A percentile compares a stretch with the other conserved stretches of the same genome.
Evolutionary conservation across 805 yeast genomes (phyloP).

Genomic region (Jamesozyma lodderae): DNA sequence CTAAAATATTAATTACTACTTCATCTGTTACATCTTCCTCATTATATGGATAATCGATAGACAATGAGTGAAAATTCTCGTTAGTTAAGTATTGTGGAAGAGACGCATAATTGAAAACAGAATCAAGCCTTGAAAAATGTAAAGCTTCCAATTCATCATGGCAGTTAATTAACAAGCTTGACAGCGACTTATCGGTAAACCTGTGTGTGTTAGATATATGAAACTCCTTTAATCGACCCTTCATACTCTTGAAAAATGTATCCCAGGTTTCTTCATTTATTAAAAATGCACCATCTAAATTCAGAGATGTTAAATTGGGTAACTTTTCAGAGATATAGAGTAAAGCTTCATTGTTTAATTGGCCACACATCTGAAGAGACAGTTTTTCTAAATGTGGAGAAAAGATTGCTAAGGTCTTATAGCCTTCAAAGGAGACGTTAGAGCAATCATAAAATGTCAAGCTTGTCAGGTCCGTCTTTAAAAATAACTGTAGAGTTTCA

Average conservation of each 20-base stretch:
- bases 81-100: constrained; percentile 54
- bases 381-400: constrained; percentile 65
- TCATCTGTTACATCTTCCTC: constrained; percentile 65
- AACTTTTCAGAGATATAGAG: constrained; percentile 54
- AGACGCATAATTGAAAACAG: constrained; percentile 53
- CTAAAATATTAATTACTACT: constrained; percentile 48
- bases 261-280: constrained; percentile 74
- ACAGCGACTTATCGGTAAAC: constrained; percentile 57
- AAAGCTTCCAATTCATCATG: constrained; percentile 48
- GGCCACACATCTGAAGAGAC: constrained; percentile 87
- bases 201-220: constrained; percentile 77
- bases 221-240: constrained; percentile 46
- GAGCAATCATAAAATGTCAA: constrained; percentile 93
- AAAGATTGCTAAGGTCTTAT: constrained; percentile 60
- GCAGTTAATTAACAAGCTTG: constrained; percentile 52
- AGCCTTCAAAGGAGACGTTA: constrained; percentile 53
- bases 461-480: constrained; percentile 46
- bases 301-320: constrained; percentile 41
- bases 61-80: constrained; percentile 41
- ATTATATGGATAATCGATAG: constrained; percentile 57
- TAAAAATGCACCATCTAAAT: constrained; percentile 85
- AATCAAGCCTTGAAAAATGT: constrained; percentile 62
- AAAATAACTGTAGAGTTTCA: constrained; percentile 62
- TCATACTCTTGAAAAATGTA: constrained; percentile 53
- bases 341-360: constrained; percentile 68